Base-by-base conservation (phyloP, 2,329 filamentous ascomycete genomes). In the Fusarium acutatum region DNA sequence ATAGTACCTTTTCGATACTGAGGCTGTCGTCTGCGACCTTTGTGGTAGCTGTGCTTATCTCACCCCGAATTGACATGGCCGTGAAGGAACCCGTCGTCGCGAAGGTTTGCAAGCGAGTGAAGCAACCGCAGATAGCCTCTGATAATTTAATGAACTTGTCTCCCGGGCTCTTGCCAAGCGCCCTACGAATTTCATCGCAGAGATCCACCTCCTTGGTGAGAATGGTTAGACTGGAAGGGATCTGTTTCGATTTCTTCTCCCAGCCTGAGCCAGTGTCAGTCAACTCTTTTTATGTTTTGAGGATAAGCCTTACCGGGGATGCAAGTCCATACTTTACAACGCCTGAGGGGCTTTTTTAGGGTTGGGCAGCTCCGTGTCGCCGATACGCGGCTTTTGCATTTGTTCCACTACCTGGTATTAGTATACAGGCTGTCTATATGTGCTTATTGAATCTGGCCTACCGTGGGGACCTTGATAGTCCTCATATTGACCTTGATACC, bases 251-350 rank as follows among this genome's bases (percentile, higher is more conserved):
- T 32, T 32, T 49, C 46, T n/a, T 49, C 22, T 49, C 46, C 28
- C 46, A 49, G 3, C 28, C 46, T 49, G 22, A 32, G 2, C 15
- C 2, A n/a, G 5, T n/a, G 28, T 49, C 22, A 49, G 28, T n/a
- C 3, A 18, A 18, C 0, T 0, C 1, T 6, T n/a, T 10, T 9
- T 4, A 6, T n/a, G 0, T n/a, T 8, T n/a, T 10, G 46, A n/a
- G 1, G 15, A 5, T 7, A 18, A 49, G 2, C 3, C 28, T 49
- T 49, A 49, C 46, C 46, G 11, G 46, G 46, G 0, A 49, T 22
- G 4, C 46, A 49, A 13, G 28, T 49, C 28, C 28, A 49, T 18
- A 17, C 15, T 49, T 49, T 49, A 32, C 46, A 49, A 1, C 22
- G 15, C 11, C 46, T 32, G 46, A 49, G 46, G 11, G 46, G 46